These are phyloP conservation scores for Curvularia lunata DNA, from an alignment of 2,329 filamentous ascomycete species.

Conservation along the genomic window DNA sequence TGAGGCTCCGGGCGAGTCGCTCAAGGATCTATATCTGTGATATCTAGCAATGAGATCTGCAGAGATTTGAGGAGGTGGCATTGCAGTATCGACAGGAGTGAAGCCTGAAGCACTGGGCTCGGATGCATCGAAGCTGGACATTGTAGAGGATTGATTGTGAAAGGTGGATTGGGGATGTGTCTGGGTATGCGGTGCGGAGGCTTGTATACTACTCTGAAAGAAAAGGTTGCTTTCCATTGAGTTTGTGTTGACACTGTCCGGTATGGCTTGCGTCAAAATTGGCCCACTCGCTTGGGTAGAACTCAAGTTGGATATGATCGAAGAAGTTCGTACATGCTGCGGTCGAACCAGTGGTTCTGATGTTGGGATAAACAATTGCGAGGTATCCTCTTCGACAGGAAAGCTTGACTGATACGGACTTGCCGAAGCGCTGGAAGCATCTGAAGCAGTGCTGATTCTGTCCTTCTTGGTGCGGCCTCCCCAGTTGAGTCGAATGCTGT, in stretches of 20 bases:
- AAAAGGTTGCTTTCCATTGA: constrained; percentile 26
- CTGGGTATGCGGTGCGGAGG: constrained; percentile 22
- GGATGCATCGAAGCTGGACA: constrained; percentile 25
- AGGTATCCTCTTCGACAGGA: constrained; percentile 35
- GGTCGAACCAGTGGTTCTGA: constrained; percentile 23
- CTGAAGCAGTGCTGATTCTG: constrained; percentile 42
- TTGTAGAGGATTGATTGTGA: constrained; percentile 32
- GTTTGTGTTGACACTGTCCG: constrained; percentile 17
- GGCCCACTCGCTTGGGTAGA: constrained; percentile 38
- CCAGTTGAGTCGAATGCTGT: constrained; percentile 82
- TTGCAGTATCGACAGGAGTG: constrained; percentile 27
- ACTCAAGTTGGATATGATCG: constrained; percentile 30
- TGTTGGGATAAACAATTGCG: constrained; percentile 29
- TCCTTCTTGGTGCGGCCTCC: constrained; percentile 72
- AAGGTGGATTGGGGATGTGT: constrained; percentile 30
- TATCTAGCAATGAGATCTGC: constrained; percentile 27
- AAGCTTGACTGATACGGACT: constrained; percentile 42
- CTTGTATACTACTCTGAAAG: constrained; percentile 14
- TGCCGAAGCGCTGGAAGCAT: constrained; percentile 30
- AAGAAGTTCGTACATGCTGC: constrained; percentile 35
- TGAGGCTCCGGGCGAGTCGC: constrained; percentile 32
- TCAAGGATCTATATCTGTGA: constrained; percentile 36
- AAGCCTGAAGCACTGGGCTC: constrained; percentile 23
- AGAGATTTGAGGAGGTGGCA: constrained; percentile 34
- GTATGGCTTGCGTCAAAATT: constrained; percentile 29